Percentiles rank a stretch among this genome's conserved stretches.
phyloP scores from a whole-genome alignment of 495 filamentous ascomycete species.

The Neurospora sp. region DNA sequence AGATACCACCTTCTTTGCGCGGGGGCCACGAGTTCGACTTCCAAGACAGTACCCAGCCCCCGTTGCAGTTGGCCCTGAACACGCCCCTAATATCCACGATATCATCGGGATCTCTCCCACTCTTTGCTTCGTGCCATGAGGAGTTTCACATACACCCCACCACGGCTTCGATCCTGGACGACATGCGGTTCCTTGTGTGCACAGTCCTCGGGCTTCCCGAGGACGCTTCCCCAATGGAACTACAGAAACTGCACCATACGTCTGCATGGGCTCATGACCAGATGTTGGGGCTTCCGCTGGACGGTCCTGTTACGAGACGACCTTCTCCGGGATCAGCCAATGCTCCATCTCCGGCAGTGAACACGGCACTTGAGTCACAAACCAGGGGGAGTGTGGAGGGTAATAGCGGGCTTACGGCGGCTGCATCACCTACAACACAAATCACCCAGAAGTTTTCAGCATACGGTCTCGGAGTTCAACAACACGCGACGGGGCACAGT shows the following conservation, averaged over 20 bases:
- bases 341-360: neutral
- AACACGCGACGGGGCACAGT: neutral
- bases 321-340: constrained; percentile 4
- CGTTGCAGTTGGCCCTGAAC: constrained; percentile 26
- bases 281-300: constrained; percentile 16
- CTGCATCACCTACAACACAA: neutral
- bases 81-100: constrained; percentile 21
- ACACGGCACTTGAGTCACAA: neutral
- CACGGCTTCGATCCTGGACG: constrained; percentile 29
- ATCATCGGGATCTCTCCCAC: constrained; percentile 5
- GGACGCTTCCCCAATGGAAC: constrained; percentile 16
- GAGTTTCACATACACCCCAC: constrained; percentile 20
- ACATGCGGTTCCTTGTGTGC: constrained; percentile 26
- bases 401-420: neutral
- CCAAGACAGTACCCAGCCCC: constrained; percentile 16
- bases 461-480: neutral
- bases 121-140: constrained; percentile 20
- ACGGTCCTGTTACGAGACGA: constrained; percentile 5
- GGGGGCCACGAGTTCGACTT: constrained; percentile 21
- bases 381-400: neutral
- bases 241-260: constrained; percentile 23
- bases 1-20: constrained; percentile 18
- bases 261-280: constrained; percentile 26
- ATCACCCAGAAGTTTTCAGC: neutral
- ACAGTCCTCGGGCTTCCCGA: constrained; percentile 22